Evolutionary conservation across 805 yeast species (phyloP).

Genomic region (Candida pseudofarinosa): DNA sequence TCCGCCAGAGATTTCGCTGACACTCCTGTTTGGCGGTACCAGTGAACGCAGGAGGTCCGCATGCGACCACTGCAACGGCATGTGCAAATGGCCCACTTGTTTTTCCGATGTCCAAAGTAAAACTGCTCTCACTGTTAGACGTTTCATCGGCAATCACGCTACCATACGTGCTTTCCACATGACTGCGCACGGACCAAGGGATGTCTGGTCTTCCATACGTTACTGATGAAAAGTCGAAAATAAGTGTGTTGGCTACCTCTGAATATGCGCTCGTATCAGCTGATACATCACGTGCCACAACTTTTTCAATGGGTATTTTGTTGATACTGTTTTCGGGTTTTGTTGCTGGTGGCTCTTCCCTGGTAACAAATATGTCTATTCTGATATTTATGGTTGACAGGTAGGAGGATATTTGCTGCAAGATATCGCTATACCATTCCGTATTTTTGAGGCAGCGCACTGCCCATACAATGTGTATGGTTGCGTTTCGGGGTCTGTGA

Average conservation of each 20-base stretch:
- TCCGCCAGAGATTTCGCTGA: slow-evolving; percentile 22
- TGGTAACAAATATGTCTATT: slow-evolving; percentile 27
- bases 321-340: not conserved
- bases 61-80: slow-evolving; percentile 35
- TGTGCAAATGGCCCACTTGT: not conserved
- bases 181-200: not conserved
- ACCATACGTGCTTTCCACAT: not conserved
- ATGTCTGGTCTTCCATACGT: not conserved
- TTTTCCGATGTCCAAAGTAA: not conserved
- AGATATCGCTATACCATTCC: slow-evolving; percentile 33
- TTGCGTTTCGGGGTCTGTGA: slow-evolving; percentile 25
- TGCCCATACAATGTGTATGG: slow-evolving; percentile 31
- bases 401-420: slow-evolving; percentile 25
- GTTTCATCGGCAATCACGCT: not conserved
- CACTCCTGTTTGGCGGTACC: slow-evolving; percentile 23
- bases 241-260: not conserved
- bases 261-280: not conserved
- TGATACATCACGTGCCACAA: not conserved
- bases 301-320: not conserved
- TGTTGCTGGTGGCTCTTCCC: slow-evolving; percentile 6
- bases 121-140: not conserved
- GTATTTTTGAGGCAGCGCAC: slow-evolving; percentile 21
- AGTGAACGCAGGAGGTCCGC: slow-evolving; percentile 38
- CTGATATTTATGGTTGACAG: slow-evolving; percentile 17
- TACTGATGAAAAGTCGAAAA: not conserved